Base-by-base conservation (phyloP, 2,329 filamentous ascomycete genomes). In the Colletotrichum ledebouriae region DNA sequence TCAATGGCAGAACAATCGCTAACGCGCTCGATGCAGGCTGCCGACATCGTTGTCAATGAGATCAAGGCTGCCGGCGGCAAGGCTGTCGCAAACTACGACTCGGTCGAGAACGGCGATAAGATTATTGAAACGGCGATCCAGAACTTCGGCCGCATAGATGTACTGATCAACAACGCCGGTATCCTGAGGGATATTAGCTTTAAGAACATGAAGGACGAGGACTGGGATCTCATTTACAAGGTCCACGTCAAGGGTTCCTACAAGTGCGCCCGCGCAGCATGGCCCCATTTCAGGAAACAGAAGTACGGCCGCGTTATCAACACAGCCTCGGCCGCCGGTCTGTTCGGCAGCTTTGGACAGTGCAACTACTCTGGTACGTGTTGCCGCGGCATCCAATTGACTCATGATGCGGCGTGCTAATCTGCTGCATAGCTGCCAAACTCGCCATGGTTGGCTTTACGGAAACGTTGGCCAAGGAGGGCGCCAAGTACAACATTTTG, bases 241-340 rank as follows among this genome's bases (percentile, higher is more conserved):
- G 95, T 98, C 66, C 95, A 99, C 82, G 90, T 98, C 75, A 92
- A 90, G 78, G 96, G 96, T 74, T 91, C 94, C 76, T 99, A 97
- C 87, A 98, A 97, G 89, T 97, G 93, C 80, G 88, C 96, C 70
- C 91, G 90, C 80, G 96, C 96, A 71, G 96, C 96, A 59, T 99
- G 96, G 95, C 94, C 95, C 69, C 87, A 98, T 82, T 98, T 99
- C 88, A 89, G 95, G 77, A 98, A 98, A 85, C 96, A 99, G 84
- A 98, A 98, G 89, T 99, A 93, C 79, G 96, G 96, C 71, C 90
- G 96, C 75, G 86, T 99, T 73, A 97, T 99, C 84, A 98, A 97
- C 86, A 98, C 96, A 25, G 90, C 95, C 42, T 98, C 95, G n/a
- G 94, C 94, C 65, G 94, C 96, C 70, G 96, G 96, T 75, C 86